Conservation (phyloP, 2,329 filamentous ascomycete species). For the Talaromyces sp. region DNA sequence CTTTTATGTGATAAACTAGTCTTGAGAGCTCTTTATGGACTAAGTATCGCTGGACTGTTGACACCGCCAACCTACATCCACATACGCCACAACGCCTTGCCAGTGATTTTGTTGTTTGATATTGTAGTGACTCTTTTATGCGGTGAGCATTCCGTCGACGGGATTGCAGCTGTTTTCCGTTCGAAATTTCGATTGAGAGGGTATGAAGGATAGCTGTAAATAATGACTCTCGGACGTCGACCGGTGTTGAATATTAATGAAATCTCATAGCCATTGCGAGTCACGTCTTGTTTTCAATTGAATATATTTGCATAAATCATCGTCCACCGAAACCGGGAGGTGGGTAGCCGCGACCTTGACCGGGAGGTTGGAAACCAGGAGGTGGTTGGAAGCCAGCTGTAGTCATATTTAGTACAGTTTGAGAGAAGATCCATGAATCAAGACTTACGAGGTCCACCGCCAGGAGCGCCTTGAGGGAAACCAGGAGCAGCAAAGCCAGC, state of each 20-base stretch:
- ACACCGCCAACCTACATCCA: conserved; percentile 33
- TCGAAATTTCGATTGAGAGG: background rate
- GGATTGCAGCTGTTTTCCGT: background rate
- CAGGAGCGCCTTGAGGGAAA: conserved; percentile 43
- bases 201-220: background rate
- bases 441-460: conserved; percentile 46
- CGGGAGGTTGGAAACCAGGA: conserved; percentile 71
- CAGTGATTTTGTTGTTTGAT: conserved; percentile 29
- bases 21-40: background rate
- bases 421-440: background rate
- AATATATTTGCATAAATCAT: conserved; percentile 26
- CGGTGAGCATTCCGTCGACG: background rate
- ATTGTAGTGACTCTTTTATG: conserved; percentile 19
- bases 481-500: conserved; percentile 51
- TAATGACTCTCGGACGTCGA: background rate
- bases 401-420: conserved; percentile 27
- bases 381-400: conserved; percentile 60
- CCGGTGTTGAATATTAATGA: background rate
- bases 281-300: conserved; percentile 7
- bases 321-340: conserved; percentile 52
- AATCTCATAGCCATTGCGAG: conserved; percentile 4
- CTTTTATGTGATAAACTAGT: background rate
- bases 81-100: conserved; percentile 45
- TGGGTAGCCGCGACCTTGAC: conserved; percentile 52
- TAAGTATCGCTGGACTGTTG: conserved; percentile 29